These are phyloP conservation scores for Ceratocystiopsis brevicomis DNA, from an alignment of 2,329 filamentous ascomycete species.

Conservation along the genomic window DNA sequence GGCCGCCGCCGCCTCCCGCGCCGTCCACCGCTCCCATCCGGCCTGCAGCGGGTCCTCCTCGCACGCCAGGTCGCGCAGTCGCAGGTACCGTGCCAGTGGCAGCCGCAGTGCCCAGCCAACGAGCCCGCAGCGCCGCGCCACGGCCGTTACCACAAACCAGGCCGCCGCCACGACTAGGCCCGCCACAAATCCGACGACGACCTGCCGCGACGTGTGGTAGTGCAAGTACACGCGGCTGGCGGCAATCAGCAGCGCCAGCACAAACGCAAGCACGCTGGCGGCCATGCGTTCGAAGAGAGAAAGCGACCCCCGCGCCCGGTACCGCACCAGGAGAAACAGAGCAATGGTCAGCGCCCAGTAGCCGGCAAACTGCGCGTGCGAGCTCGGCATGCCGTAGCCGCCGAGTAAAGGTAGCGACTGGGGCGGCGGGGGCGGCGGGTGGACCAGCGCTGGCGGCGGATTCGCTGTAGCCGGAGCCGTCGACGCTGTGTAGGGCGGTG, in stretches of 20 bases:
- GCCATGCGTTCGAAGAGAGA: slow-evolving; percentile 33
- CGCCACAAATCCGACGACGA: slow-evolving; percentile 57
- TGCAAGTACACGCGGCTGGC: slow-evolving; percentile 75
- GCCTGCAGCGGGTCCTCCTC: slow-evolving; percentile 79
- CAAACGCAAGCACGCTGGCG: slow-evolving; percentile 34
- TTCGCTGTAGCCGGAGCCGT: too few species aligned
- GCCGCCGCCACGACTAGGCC: slow-evolving; percentile 50
- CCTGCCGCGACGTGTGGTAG: slow-evolving; percentile 81
- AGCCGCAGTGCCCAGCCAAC: slow-evolving; percentile 54
- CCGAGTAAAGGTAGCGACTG: slow-evolving; percentile 3
- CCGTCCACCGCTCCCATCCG: slow-evolving; percentile 86
- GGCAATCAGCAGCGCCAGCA: slow-evolving; percentile 49
- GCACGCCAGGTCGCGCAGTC: slow-evolving; percentile 67
- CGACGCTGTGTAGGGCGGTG: not conserved
- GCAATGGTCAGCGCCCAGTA: slow-evolving; percentile 76
- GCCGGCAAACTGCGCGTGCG: slow-evolving; percentile 84
- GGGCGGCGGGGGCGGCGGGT: not conserved
- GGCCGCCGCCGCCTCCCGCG: slow-evolving; percentile 18
- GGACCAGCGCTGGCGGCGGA: too few species aligned
- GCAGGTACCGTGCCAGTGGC: slow-evolving; percentile 42
- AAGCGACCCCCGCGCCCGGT: slow-evolving; percentile 30
- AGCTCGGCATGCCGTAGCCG: slow-evolving; percentile 91
- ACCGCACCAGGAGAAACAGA: slow-evolving; percentile 69
- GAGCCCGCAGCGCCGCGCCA: slow-evolving; percentile 47
- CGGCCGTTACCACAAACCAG: slow-evolving; percentile 63